Evolutionary conservation across 2,329 filamentous ascomycete species (phyloP), one percentile per base, ranked within the genome.

Genomic region (Botrytis byssoidea): DNA sequence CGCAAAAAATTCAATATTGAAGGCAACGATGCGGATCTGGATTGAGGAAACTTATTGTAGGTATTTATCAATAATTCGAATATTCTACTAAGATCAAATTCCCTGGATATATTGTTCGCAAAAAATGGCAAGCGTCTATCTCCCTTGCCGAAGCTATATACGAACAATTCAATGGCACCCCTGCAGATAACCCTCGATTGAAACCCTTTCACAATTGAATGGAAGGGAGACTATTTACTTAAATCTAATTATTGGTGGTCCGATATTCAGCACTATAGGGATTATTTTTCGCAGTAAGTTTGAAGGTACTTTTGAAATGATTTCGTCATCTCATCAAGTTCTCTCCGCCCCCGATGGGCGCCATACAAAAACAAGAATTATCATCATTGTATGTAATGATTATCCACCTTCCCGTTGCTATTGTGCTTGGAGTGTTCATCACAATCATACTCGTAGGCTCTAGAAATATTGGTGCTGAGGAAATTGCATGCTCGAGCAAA

Each of bases 1-100:
- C 90, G 95, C 80, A 94, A 92, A 84, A 97, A 93, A 86, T 94
- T 98, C 85, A 95, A 91, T 85, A 91, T 97, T 85, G 92, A 86
- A 83, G 87, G 85, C 86, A 88, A 93, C 75, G 87, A 88, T 79
- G 90, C 89, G 76, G 83, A 83, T 77, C 88, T 89, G 78, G 83
- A 78, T 70, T 81, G 75, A 79, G 76, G 75, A 72, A 74, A 61
- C 29, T 60, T 46, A 57, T 12, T 63, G 29, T 72, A 64, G 37
- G 65, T 71, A 75, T 77, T 77, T 77, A 73, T 76, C 74, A 74
- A 77, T 77, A 77, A 75, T 72, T 61, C 35, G 70, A 72, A 74
- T 64, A 69, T 57, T 72, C 67, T 51, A 66, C 44, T 59, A 44
- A 70, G 48, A 72, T 67, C 44, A 63, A 73, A 74, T 71, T 67